Evolutionary conservation across 768 basidiomycete species (phyloP).

Genomic region (Termitomyces sp.): DNA sequence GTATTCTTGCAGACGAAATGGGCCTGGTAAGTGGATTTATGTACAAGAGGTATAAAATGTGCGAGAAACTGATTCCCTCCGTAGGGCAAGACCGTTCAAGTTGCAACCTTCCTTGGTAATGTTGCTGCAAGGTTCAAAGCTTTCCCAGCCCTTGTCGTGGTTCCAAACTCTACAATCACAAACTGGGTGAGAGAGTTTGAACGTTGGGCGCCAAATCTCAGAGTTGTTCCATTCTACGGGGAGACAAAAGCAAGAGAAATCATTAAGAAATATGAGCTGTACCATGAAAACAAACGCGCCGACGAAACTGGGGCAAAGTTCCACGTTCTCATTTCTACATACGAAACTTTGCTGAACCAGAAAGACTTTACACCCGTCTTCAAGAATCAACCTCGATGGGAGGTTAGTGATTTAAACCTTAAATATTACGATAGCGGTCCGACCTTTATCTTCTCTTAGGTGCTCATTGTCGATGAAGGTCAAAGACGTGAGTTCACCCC

Average conservation of each 20-base stretch:
- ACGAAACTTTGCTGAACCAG: constrained; percentile 71
- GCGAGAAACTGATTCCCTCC: neutral
- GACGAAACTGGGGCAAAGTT: constrained; percentile 59
- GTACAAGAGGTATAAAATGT: neutral
- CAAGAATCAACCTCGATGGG: constrained; percentile 85
- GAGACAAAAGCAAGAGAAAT: constrained; percentile 76
- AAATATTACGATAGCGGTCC: neutral
- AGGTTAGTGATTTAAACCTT: constrained; percentile 40
- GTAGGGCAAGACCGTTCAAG: constrained; percentile 91
- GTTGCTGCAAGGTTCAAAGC: constrained; percentile 53
- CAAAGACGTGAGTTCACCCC: constrained; percentile 63
- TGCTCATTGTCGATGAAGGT: constrained; percentile 91
- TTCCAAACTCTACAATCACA: constrained; percentile 94
- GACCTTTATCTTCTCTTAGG: constrained; percentile 22
- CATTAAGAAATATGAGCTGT: constrained; percentile 79
- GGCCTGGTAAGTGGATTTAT: constrained; percentile 55
- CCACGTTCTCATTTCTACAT: constrained; percentile 92
- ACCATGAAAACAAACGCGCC: constrained; percentile 42
- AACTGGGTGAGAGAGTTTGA: constrained; percentile 97
- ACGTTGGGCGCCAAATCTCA: constrained; percentile 69
- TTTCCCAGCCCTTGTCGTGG: constrained; percentile 84
- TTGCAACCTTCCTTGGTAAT: constrained; percentile 77
- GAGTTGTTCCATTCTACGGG: constrained; percentile 87
- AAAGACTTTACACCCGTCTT: constrained; percentile 76
- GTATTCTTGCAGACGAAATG: constrained; percentile 98